Evolutionary conservation across 2,329 filamentous ascomycete species (phyloP).

Genomic region (Podosphaera fusca): DNA sequence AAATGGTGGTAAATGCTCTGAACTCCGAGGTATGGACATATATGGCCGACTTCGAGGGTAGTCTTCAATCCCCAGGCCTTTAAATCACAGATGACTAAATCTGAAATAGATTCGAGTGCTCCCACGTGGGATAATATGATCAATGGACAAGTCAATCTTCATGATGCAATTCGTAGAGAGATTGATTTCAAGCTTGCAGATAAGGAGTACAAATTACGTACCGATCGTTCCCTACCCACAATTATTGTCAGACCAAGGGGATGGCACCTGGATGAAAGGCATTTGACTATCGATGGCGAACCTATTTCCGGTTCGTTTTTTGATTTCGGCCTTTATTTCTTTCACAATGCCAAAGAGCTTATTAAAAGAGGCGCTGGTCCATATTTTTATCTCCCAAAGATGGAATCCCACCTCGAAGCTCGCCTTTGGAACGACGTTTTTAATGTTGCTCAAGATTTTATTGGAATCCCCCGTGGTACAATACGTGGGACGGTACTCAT

Average conservation of each 20-base stretch:
- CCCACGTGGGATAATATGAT: constrained; percentile 99
- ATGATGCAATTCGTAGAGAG: constrained; percentile 82
- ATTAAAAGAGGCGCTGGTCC: constrained; percentile 67
- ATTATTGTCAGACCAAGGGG: constrained; percentile 86
- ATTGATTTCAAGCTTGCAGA: constrained; percentile 88
- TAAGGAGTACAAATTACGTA: constrained; percentile 95
- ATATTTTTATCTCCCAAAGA: constrained; percentile 96
- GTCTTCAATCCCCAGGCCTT: constrained; percentile 10
- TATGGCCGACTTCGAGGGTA: constrained; percentile 97
- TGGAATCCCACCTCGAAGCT: constrained; percentile 94
- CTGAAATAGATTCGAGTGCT: constrained; percentile 58
- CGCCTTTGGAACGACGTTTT: constrained; percentile 96
- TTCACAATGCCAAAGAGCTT: constrained; percentile 85
- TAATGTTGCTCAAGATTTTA: constrained; percentile 84
- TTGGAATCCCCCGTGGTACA: constrained; percentile 72
- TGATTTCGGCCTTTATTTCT: constrained; percentile 97
- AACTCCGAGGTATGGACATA: constrained; percentile 97
- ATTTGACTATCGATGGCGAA: constrained; percentile 86
- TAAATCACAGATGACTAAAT: constrained; percentile 2
- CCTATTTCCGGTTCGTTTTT: constrained; percentile 82
- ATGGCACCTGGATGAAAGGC: constrained; percentile 97
- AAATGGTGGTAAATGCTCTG: constrained; percentile 96
- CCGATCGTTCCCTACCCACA: constrained; percentile 65
- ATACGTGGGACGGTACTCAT: constrained; percentile 91
- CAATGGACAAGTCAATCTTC: constrained; percentile 91